Evolutionary conservation across 306 rosid species (phyloP), one percentile per base, ranked within the genome.

Genomic region (Vigna angularis): DNA sequence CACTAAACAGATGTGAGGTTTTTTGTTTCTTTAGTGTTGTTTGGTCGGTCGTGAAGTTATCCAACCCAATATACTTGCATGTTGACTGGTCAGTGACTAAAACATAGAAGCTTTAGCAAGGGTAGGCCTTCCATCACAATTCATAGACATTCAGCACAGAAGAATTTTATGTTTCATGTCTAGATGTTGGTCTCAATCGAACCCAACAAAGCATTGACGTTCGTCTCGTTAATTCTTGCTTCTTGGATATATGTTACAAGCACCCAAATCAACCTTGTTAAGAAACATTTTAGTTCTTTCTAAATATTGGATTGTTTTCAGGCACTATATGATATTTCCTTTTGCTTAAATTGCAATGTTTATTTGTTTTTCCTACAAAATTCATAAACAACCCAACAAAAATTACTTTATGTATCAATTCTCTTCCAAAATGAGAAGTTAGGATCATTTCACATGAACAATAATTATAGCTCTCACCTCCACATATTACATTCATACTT

Each of bases 31-130:
- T 55, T 32, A 28, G 55, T 45, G 47, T 44, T 74, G 38, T 59
- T 48, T 4, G 69, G 59, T 63, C 1, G 9, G 47, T 42, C 1
- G 13, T 42, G 12, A 42, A 42, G 47, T 2, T 9, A 42, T 9
- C 48, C 69, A 38, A 61, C 36, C 73, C 58, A 72, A 56, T 26
- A 56, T 26, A 47, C 61, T 56, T 17, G 12, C 42, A 30, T 15
- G 44, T 79, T 85, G 86, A 85, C 86, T 20, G 69, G 88, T 85
- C 88, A 85, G 75, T n/a, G 50, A 34, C 79, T 47, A 30, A 42
- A 36, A 61, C 68, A 70, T 36, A 70, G 73, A 42, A 42, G 47
- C 47, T 9, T 42, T 42, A 24, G 74, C 36, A 6, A 32, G 42
- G 57, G 81, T 73, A 82, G 85, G 73, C 61, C 81, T 50, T 38